These are phyloP conservation scores for Nakaseomyces uthaithaninus DNA, from an alignment of 1,139 yeast genomes.

Conservation along the genomic window DNA sequence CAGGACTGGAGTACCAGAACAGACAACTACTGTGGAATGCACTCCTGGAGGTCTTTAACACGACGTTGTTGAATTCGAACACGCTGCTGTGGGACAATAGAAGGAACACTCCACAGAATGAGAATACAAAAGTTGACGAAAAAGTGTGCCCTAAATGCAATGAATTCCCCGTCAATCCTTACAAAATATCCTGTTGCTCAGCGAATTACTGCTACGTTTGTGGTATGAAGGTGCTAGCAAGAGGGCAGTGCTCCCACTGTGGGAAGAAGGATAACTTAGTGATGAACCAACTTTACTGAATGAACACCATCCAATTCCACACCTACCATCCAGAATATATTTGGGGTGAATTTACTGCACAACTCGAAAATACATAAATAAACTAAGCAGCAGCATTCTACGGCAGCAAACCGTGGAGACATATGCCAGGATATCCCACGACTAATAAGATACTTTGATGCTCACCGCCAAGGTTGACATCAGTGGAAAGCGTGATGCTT, in stretches of 20 bases:
- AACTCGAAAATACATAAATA: too few species aligned
- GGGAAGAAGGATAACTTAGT: slow-evolving; percentile 1
- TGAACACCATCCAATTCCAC: too few species aligned
- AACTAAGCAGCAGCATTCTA: too few species aligned
- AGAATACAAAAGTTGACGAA: background rate
- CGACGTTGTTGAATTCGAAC: slow-evolving; percentile 17
- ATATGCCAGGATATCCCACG: too few species aligned
- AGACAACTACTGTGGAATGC: slow-evolving; percentile 29
- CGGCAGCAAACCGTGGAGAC: too few species aligned
- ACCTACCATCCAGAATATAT: too few species aligned
- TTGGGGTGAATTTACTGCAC: too few species aligned
- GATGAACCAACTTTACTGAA: slow-evolving; percentile 1
- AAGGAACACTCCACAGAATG: slow-evolving; percentile 1
- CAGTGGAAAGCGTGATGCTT: too few species aligned
- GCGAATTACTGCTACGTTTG: slow-evolving; percentile 23
- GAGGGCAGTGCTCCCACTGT: slow-evolving; percentile 16
- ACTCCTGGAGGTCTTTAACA: slow-evolving; percentile 23
- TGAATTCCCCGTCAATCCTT: slow-evolving; percentile 22
- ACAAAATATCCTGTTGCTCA: slow-evolving; percentile 18
- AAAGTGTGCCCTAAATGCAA: slow-evolving; percentile 16
- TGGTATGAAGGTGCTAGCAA: slow-evolving; percentile 17
- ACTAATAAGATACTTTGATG: too few species aligned
- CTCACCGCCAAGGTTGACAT: too few species aligned
- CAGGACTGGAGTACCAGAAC: slow-evolving; percentile 25
- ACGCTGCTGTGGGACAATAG: slow-evolving; percentile 9